Conservation (phyloP, 1,284 basidiomycete genomes). For the Cryptococcus sp. region DNA sequence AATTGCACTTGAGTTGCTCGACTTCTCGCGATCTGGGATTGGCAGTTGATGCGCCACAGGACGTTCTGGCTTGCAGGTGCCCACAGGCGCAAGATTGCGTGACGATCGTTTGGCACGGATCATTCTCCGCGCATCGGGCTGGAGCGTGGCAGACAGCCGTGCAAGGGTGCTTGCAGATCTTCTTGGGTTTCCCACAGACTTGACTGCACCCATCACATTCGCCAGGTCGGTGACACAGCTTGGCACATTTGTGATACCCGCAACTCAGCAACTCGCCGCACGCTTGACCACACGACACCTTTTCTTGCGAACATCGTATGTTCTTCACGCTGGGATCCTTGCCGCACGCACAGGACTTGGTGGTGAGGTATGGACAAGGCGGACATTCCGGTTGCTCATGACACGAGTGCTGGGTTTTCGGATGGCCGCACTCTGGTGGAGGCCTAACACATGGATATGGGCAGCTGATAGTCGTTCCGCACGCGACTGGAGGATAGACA, state of each 20-base stretch:
- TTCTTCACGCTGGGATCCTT: constrained; percentile 65
- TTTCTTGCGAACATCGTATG: constrained; percentile 69
- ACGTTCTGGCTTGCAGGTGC: constrained; percentile 67
- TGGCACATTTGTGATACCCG: constrained; percentile 81
- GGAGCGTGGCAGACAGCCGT: constrained; percentile 80
- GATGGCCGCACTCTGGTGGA: constrained; percentile 75
- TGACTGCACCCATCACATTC: constrained; percentile 74
- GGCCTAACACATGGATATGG: constrained; percentile 74
- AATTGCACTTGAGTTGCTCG: constrained; percentile 69
- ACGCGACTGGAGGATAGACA: constrained; percentile 71
- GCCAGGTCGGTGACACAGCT: constrained; percentile 70
- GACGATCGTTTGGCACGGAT: constrained; percentile 67
- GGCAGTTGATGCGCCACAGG: constrained; percentile 65
- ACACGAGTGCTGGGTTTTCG: constrained; percentile 72
- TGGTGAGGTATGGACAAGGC: constrained; percentile 76
- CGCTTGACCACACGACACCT: constrained; percentile 74
- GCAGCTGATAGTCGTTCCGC: constrained; percentile 64
- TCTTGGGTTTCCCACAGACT: constrained; percentile 78
- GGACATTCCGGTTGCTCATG: constrained; percentile 74
- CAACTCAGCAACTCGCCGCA: constrained; percentile 78
- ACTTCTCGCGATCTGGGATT: constrained; percentile 56
- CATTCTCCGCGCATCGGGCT: constrained; percentile 72
- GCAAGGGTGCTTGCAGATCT: constrained; percentile 77
- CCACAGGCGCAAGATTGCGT: constrained; percentile 77
- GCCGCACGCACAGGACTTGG: constrained; percentile 80